Conservation (phyloP, 2,329 filamentous ascomycete genomes). For the Colletotrichum viniferum region DNA sequence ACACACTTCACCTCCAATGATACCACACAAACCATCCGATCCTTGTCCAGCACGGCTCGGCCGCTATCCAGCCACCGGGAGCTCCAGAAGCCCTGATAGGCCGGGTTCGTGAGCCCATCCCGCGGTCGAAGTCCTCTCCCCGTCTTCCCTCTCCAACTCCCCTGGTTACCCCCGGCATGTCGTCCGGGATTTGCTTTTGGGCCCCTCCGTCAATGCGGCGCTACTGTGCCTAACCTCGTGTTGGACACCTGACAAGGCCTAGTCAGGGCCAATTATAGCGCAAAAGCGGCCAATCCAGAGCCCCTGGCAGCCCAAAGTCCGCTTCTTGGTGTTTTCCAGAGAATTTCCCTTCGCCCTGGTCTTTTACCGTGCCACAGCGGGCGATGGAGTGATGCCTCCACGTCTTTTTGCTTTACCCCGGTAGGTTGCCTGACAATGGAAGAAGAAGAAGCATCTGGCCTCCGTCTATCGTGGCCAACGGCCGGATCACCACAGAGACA, state of each 20-base stretch:
- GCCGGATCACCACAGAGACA: constrained; percentile 6
- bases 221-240: constrained; percentile 20
- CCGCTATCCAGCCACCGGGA: constrained; percentile 1
- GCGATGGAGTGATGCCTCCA: background rate
- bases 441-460: background rate
- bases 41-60: background rate
- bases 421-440: background rate
- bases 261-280: constrained; percentile 10
- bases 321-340: background rate
- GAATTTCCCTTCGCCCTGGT: background rate
- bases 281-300: background rate
- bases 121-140: background rate
- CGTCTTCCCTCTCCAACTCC: background rate
- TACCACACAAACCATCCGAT: background rate
- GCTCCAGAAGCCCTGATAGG: background rate
- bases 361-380: background rate
- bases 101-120: background rate
- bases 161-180: background rate
- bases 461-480: background rate
- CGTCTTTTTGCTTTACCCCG: background rate
- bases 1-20: background rate
- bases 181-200: constrained; percentile 3
- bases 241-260: background rate
- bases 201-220: constrained; percentile 12
- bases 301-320: background rate